Conservation (phyloP, 176 grass and related monocot species). For the Saccharum officinarum region DNA sequence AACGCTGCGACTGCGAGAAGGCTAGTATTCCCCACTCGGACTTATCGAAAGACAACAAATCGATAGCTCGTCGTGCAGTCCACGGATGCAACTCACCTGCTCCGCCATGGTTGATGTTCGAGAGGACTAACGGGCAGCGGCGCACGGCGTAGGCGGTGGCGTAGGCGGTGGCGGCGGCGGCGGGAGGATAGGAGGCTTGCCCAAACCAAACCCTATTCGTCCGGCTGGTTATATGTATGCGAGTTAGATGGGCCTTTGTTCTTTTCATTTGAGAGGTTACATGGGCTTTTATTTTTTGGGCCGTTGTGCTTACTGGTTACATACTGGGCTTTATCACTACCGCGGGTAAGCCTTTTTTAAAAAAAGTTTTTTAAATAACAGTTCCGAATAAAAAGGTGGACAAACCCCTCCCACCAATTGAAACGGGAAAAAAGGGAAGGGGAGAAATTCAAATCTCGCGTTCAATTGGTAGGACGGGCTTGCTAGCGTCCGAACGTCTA, state of each 20-base stretch:
- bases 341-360: no score
- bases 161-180: background rate
- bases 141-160: background rate
- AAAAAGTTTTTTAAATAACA: no score
- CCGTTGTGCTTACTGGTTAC: background rate
- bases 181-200: background rate
- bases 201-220: constrained; percentile 21
- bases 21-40: background rate
- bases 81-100: background rate
- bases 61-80: fast-evolving
- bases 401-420: no score
- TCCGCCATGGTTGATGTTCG: constrained; percentile 33
- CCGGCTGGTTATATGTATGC: background rate
- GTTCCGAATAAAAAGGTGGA: no score
- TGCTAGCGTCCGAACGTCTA: no score
- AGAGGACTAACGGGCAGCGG: background rate
- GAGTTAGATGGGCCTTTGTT: background rate
- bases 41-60: background rate
- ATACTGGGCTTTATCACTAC: background rate
- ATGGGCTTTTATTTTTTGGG: background rate
- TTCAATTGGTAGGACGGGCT: no score
- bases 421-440: no score
- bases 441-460: no score
- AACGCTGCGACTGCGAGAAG: background rate
- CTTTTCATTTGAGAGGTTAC: background rate